Evolutionary conservation across 2,329 filamentous ascomycete genomes (phyloP), one percentile per base, ranked within the genome.

Genomic region (Fusarium keratoplasticum): DNA sequence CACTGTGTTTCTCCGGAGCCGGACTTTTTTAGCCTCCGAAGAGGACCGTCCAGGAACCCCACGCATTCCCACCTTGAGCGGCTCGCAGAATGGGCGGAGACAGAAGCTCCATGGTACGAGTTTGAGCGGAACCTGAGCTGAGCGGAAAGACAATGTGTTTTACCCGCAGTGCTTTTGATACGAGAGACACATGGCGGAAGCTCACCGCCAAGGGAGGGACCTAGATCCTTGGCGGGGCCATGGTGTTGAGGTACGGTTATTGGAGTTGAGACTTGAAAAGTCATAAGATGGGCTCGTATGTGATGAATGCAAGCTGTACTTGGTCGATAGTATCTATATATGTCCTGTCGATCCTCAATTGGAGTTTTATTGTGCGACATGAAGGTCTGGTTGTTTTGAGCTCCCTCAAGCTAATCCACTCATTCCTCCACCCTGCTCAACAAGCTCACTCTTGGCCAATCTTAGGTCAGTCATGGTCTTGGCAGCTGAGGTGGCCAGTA

Each of bases 1-100:
- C 72, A 75, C 72, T 72, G 72, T 75, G 72, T 64, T 75, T 44
- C 29, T 54, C 20, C 64, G 72, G 71, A 67, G 62, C 64, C 65
- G 58, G 72, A 61, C 16, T 67, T 71, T 71, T 78, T 74, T 29
- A 14, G 50, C 55, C 35, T 74, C 76, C 76, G 67, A 66, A 59
- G 64, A 66, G 47, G 64, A 74, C 71, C 57, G 52, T 31, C 72
- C 44, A 62, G 40, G 62, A 66, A 69, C 63, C 66, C 74, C 72
- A 74, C 64, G 65, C 38, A 72, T 59, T 68, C 31, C 57, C 52
- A 66, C 40, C 58, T 72, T 64, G 67, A 62, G 61, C 59, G 35
- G 35, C 62, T 70, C 35, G 57, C 35, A 42, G 54, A 63, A 61
- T 60, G 69, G 65, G 71, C 58, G 67, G 66, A 65, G 69, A 58